A percentile compares a stretch with the other conserved stretches of the same genome.
Conservation (phyloP, 139 green algal genomes). For the Chlamydomonas incerta region DNA sequence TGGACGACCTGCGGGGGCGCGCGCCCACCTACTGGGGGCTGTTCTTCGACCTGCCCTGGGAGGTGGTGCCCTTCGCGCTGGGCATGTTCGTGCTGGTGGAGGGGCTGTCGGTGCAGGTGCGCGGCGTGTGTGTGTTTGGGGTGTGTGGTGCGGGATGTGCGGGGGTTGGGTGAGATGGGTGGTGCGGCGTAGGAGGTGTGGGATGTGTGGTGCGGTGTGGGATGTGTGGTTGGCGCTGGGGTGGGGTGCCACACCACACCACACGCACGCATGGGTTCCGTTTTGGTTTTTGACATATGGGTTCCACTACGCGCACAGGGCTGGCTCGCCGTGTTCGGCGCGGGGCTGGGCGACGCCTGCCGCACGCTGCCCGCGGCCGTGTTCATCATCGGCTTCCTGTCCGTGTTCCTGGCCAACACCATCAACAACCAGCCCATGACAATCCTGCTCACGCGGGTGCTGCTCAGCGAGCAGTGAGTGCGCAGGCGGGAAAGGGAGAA, state of each 20-base stretch:
- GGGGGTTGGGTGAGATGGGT: no score
- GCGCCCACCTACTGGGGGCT: slow-evolving; percentile 21
- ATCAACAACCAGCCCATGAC: slow-evolving; percentile 75
- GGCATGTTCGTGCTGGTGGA: slow-evolving; percentile 70
- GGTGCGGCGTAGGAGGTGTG: no score
- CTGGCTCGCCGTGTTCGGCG: slow-evolving; percentile 56
- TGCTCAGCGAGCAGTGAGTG: slow-evolving; percentile 22
- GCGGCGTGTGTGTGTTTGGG: background rate
- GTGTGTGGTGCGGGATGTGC: no score
- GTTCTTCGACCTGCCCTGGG: slow-evolving; percentile 46
- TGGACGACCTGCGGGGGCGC: slow-evolving; percentile 3
- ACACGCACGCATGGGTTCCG: no score
- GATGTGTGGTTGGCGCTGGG: no score
- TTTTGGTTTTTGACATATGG: no score
- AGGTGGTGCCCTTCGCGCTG: slow-evolving; percentile 65
- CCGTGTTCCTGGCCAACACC: slow-evolving; percentile 54
- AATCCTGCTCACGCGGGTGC: slow-evolving; percentile 62
- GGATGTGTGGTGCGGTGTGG: no score
- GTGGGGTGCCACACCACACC: no score
- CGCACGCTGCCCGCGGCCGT: slow-evolving; percentile 10
- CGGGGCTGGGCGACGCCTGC: slow-evolving; percentile 4
- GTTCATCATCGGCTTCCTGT: slow-evolving; percentile 49
- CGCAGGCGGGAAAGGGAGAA: no score
- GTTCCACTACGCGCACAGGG: slow-evolving; percentile 28
- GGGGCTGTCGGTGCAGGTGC: slow-evolving; percentile 49